Conservation (phyloP, 2,329 filamentous ascomycete species). For the Fusarium nodosum region DNA sequence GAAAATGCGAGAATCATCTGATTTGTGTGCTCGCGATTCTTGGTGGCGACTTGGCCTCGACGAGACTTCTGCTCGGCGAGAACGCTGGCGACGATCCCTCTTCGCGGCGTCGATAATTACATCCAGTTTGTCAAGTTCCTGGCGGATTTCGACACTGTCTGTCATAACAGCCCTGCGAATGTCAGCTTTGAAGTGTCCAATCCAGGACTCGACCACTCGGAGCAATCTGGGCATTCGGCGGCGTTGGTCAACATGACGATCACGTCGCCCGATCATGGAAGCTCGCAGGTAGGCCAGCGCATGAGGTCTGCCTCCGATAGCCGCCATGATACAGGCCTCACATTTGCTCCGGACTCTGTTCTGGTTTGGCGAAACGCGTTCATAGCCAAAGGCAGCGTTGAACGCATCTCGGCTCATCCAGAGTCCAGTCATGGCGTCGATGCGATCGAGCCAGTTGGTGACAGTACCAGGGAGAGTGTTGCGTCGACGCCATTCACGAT, state of each 20-base stretch:
- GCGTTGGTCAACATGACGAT: conserved; percentile 33
- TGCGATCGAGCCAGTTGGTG: conserved; percentile 47
- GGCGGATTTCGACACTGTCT: conserved; percentile 30
- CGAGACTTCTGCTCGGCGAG: not conserved
- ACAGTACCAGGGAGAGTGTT: conserved; percentile 22
- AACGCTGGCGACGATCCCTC: not conserved
- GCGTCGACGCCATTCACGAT: conserved; percentile 47
- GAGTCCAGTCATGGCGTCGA: conserved; percentile 50
- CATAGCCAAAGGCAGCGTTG: conserved; percentile 53
- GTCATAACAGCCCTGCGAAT: conserved; percentile 14
- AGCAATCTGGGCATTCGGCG: conserved; percentile 54
- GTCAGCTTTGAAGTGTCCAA: conserved; percentile 51
- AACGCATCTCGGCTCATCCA: conserved; percentile 59
- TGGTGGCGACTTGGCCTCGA: not conserved
- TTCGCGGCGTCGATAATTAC: conserved; percentile 7
- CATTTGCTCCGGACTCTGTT: conserved; percentile 57
- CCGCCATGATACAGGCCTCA: conserved; percentile 67
- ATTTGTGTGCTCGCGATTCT: not conserved
- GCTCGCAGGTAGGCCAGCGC: conserved; percentile 62
- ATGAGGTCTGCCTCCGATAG: conserved; percentile 60
- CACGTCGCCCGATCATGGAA: conserved; percentile 57
- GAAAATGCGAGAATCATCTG: not conserved
- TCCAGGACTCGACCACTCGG: conserved; percentile 61
- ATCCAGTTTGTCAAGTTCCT: conserved; percentile 20
- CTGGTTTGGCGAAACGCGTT: conserved; percentile 35